A percentile compares a stretch with the other conserved stretches of the same genome.
These are phyloP conservation scores for Fusarium equiseti DNA, from an alignment of 2,329 filamentous ascomycete species.

Conservation along the genomic window DNA sequence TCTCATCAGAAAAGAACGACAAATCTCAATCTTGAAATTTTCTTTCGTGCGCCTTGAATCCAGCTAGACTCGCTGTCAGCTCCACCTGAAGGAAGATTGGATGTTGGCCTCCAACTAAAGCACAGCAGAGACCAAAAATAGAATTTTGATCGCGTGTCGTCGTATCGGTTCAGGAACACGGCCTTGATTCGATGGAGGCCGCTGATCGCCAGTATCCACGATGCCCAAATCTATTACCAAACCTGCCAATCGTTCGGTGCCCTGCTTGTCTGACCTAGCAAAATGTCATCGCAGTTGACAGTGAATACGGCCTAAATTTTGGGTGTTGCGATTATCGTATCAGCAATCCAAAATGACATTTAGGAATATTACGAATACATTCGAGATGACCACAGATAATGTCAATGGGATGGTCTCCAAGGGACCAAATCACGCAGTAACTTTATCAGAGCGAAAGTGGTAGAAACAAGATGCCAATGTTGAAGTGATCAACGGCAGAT, in stretches of 20 bases:
- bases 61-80: not conserved
- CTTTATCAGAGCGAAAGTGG: not conserved
- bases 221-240: conserved; percentile 2
- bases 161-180: conserved; percentile 36
- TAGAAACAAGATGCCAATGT: conserved; percentile 42
- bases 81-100: conserved; percentile 1
- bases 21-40: not conserved
- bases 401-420: not conserved
- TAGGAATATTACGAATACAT: not conserved
- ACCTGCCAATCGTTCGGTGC: conserved; percentile 3
- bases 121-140: conserved; percentile 42
- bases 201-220: conserved; percentile 22
- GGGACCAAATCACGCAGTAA: not conserved
- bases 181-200: conserved; percentile 22
- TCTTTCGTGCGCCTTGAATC: not conserved
- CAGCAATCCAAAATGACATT: not conserved
- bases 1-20: not conserved
- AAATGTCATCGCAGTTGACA: not conserved
- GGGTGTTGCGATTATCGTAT: not conserved
- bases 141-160: conserved; percentile 42
- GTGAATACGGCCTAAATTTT: not conserved
- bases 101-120: conserved; percentile 10
- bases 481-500: conserved; percentile 42
- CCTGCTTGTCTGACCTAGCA: not conserved
- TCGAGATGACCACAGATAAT: not conserved